Evolutionary conservation across 2,329 filamentous ascomycete genomes (phyloP).

Genomic region (Fusarium palustre): DNA sequence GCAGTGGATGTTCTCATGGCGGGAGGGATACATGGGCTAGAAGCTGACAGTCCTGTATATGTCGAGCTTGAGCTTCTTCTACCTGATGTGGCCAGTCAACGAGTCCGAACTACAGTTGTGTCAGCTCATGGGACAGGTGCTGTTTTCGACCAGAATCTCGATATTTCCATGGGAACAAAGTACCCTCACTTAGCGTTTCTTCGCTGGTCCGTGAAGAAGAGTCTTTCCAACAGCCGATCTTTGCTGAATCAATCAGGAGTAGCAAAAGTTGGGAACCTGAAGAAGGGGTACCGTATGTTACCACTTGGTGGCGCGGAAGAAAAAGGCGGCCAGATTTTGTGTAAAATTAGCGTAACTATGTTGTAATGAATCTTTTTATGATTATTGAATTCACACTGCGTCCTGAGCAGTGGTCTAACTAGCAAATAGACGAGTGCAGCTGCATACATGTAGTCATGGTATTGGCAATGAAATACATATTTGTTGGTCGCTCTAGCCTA

Average conservation of each 20-base stretch:
- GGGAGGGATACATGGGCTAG: not conserved
- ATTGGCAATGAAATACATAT: no score
- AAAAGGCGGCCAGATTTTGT: constrained; percentile 1
- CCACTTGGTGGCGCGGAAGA: not conserved
- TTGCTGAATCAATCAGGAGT: not conserved
- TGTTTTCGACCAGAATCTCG: constrained; percentile 1
- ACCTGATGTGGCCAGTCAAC: not conserved
- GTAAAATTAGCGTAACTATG: constrained; percentile 7
- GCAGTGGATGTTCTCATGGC: constrained; percentile 12
- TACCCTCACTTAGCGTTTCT: constrained; percentile 8
- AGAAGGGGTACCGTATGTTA: constrained; percentile 8
- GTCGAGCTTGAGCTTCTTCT: constrained; percentile 9
- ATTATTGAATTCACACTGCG: not conserved
- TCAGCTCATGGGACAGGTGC: fast-evolving
- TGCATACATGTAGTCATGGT: not conserved
- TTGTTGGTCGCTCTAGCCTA: not conserved
- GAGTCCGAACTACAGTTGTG: not conserved
- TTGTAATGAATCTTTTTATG: not conserved
- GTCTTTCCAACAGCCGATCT: not conserved
- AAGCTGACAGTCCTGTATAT: fast-evolving
- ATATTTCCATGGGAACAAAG: not conserved
- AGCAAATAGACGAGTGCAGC: not conserved
- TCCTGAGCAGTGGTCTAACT: fast-evolving
- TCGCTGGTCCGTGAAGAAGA: not conserved
- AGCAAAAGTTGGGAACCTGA: constrained; percentile 10